Conservation (phyloP, 2,329 filamentous ascomycete species). For the Dactylellina leptospora region DNA sequence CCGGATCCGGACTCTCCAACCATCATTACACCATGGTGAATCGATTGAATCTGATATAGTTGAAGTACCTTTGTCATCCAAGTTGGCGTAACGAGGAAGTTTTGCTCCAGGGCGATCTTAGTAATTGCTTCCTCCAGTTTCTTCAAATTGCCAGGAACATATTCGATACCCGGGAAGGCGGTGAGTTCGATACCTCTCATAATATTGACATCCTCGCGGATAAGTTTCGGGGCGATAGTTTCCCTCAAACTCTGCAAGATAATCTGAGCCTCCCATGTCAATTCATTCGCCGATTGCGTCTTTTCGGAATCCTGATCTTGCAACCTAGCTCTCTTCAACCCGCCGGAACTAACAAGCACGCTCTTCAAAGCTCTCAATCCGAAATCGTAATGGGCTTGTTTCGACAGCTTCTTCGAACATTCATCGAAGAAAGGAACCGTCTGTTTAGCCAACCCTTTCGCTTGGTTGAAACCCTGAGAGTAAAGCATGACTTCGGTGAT, state of each 20-base stretch:
- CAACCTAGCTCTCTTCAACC: constrained; percentile 78
- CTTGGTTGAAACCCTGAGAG: constrained; percentile 97
- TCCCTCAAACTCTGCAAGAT: constrained; percentile 98
- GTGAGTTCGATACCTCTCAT: constrained; percentile 83
- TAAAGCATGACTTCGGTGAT: constrained; percentile 99
- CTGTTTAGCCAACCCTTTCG: constrained; percentile 90
- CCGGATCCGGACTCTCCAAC: constrained; percentile 97
- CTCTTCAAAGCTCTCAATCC: constrained; percentile 97
- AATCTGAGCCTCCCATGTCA: constrained; percentile 80
- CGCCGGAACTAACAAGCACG: constrained; percentile 96
- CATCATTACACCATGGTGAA: constrained; percentile 99
- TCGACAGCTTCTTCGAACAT: constrained; percentile 81
- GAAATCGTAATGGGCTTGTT: constrained; percentile 99
- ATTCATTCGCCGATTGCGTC: constrained; percentile 24
- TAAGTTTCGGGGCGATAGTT: constrained; percentile 96
- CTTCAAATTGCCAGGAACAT: constrained; percentile 86
- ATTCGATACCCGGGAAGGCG: constrained; percentile 91
- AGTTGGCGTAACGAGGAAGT: constrained; percentile 87
- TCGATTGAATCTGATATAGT: constrained; percentile 95
- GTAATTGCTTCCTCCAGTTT: constrained; percentile 82
- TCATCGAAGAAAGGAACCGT: constrained; percentile 98
- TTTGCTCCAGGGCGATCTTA: constrained; percentile 81
- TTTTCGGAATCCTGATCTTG: constrained; percentile 54
- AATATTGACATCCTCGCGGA: constrained; percentile 86
- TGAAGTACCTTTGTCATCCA: constrained; percentile 99